Base-by-base conservation (phyloP, 1,139 yeast species). In the Lodderomyces pseudojiufengensis region DNA sequence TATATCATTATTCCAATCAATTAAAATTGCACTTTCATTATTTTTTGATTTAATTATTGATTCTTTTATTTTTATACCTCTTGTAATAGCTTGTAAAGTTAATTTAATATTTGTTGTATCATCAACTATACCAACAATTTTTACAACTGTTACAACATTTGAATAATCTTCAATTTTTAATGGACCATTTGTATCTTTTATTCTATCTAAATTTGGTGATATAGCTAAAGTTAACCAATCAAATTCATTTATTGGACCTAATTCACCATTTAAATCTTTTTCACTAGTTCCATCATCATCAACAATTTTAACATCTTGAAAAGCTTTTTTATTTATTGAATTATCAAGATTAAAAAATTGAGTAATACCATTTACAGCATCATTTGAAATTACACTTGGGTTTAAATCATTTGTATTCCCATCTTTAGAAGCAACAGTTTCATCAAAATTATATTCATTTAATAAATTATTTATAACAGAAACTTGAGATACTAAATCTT, bases 21-120 rank as follows among this genome's bases (percentile, higher is more conserved):
- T 49, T 27, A 53, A 56, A 23, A 58, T 47, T 28, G 52, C 45
- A 10, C 49, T 55, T 52, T 64, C 70, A 46, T 59, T 68, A 47
- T 14, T 41, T 29, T 14, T 37, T 11, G 22, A 2, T n/a, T 20
- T 33, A 4, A 7, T 9, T 40, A 9, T 33, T 40, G 1, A 33
- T 9, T 15, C 27, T 13, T 25, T 31, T 8, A 60, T 42, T 15
- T 47, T 49, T 12, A 46, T 32, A 4, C 76, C 82, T 42, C 85
- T 61, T 1, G 68, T 53, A n/a, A 78, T 45, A 0, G 83, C 81
- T 46, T 73, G 78, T 36, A 80, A 63, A 0, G 80, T 70, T 29
- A 80, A 46, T 16, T 67, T 63, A 31, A 77, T 58, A 31, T 60
- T 63, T 37, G 65, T 65, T 22, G 69, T 61, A 40, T 69, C 76